phyloP scores from a whole-genome alignment of 768 basidiomycete species.

The Podaxis rugospora region DNA sequence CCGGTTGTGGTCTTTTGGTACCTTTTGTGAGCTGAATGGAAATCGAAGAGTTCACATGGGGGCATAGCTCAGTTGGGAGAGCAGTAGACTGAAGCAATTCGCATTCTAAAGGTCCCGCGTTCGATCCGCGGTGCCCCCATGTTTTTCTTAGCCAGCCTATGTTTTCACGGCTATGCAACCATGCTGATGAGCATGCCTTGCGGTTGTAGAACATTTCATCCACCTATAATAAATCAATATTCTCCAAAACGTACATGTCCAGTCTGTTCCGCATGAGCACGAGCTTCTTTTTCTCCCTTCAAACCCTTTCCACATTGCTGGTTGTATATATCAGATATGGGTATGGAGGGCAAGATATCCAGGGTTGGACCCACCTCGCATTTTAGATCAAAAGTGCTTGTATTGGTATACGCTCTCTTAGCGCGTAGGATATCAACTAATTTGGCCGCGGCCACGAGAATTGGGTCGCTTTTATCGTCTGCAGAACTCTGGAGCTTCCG shows the following conservation, averaged over 20 bases:
- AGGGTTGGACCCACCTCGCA: constrained; percentile 58
- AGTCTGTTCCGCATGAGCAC: constrained; percentile 81
- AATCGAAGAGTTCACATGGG: constrained; percentile 21
- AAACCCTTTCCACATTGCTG: constrained; percentile 80
- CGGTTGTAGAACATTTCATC: no score
- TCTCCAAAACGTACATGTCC: constrained; percentile 86
- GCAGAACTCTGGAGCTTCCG: constrained; percentile 22
- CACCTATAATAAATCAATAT: constrained; percentile 36
- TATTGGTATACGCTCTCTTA: constrained; percentile 88
- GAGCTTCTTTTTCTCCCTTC: constrained; percentile 92
- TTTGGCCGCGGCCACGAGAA: constrained; percentile 61
- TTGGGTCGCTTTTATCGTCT: constrained; percentile 42
- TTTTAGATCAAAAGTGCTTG: constrained; percentile 83
- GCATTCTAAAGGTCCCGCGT: constrained; percentile 66
- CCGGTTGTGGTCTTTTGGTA: not conserved
- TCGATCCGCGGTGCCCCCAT: constrained; percentile 73
- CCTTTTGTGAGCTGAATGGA: not conserved
- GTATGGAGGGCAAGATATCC: constrained; percentile 1
- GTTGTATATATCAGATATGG: not conserved
- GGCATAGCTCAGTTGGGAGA: constrained; percentile 67
- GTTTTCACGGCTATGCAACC: not conserved
- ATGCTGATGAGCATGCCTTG: no score
- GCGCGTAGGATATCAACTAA: constrained; percentile 69
- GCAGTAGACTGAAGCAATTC: constrained; percentile 54
- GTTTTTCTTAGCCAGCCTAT: constrained; percentile 7